Evolutionary conservation across 306 rosid species (phyloP).

Genomic region (Oemleria cerasiformis): DNA sequence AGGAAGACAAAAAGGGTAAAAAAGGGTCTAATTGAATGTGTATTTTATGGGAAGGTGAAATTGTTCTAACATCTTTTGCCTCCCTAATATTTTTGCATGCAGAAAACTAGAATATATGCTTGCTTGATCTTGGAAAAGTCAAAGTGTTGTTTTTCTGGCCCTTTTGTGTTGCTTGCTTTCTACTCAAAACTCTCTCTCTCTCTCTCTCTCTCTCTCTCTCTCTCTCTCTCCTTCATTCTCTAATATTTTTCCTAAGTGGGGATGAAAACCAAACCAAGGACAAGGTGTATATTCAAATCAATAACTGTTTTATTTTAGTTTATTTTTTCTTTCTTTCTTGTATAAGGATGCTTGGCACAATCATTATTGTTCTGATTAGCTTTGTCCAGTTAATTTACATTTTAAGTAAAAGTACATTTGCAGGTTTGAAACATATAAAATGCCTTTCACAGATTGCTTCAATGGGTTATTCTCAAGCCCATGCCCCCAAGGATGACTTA

Average conservation of each 20-base stretch:
- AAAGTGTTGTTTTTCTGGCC: slow-evolving; percentile 39
- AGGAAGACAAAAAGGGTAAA: slow-evolving; percentile 38
- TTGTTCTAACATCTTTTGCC: slow-evolving; percentile 27
- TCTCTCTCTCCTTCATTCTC: slow-evolving; percentile 2
- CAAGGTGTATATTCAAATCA: slow-evolving; percentile 19
- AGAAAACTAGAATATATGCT: slow-evolving; percentile 64
- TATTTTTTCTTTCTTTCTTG: neutral
- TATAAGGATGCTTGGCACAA: neutral
- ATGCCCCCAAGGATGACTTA: neutral
- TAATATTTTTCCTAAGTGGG: neutral
- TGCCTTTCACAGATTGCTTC: neutral
- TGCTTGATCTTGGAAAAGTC: slow-evolving; percentile 62
- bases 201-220: slow-evolving; percentile 15
- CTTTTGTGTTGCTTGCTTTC: slow-evolving; percentile 80
- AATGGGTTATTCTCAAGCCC: neutral
- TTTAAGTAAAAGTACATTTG: slow-evolving; percentile 17
- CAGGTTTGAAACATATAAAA: slow-evolving; percentile 1
- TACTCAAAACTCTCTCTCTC: slow-evolving; percentile 47
- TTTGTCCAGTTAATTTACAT: slow-evolving; percentile 5
- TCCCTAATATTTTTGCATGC: slow-evolving; percentile 27
- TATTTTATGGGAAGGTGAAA: slow-evolving; percentile 37
- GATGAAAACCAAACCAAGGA: slow-evolving; percentile 11
- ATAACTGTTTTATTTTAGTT: neutral
- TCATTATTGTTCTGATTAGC: neutral
- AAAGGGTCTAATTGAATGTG: slow-evolving; percentile 31